Conservation (phyloP, 306 rosid species). For the Myrica gale region DNA sequence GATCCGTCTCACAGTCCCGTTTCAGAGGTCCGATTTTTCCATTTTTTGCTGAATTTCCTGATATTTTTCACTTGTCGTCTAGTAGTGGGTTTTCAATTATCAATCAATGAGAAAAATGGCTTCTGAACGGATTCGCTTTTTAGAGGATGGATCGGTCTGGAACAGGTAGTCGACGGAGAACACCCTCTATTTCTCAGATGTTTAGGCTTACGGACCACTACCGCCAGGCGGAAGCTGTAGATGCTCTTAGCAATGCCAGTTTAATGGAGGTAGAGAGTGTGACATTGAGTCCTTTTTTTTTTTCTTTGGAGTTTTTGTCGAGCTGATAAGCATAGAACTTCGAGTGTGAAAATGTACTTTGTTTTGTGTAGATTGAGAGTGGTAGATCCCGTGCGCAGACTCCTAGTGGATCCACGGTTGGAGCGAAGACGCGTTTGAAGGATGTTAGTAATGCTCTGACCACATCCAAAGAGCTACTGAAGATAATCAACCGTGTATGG, state of each 20-base stretch:
- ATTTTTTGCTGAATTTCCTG: not conserved
- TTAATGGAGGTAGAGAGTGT: slow-evolving; percentile 71
- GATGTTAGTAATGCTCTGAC: slow-evolving; percentile 87
- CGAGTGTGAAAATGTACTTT: not conserved
- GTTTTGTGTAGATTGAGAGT: slow-evolving; percentile 66
- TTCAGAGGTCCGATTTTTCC: slow-evolving; percentile 57
- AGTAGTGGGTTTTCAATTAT: not conserved
- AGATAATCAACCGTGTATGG: slow-evolving; percentile 89
- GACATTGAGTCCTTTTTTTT: not conserved
- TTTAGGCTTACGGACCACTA: slow-evolving; percentile 58
- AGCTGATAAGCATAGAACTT: not conserved
- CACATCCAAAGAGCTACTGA: slow-evolving; percentile 89
- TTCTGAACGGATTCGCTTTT: slow-evolving; percentile 10
- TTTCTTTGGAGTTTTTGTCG: not conserved
- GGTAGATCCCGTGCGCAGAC: slow-evolving; percentile 78
- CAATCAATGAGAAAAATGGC: not conserved
- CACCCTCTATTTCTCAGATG: slow-evolving; percentile 67
- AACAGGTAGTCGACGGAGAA: slow-evolving; percentile 73
- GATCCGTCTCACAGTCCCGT: slow-evolving; percentile 98
- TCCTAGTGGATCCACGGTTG: slow-evolving; percentile 55
- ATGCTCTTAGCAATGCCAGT: slow-evolving; percentile 78
- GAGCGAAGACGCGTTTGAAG: slow-evolving; percentile 68
- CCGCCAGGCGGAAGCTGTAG: slow-evolving; percentile 49
- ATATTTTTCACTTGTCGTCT: not conserved
- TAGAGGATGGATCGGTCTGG: slow-evolving; percentile 94